Base-by-base conservation (phyloP, 2,329 filamentous ascomycete genomes). In the Grosmannia penicillata region DNA sequence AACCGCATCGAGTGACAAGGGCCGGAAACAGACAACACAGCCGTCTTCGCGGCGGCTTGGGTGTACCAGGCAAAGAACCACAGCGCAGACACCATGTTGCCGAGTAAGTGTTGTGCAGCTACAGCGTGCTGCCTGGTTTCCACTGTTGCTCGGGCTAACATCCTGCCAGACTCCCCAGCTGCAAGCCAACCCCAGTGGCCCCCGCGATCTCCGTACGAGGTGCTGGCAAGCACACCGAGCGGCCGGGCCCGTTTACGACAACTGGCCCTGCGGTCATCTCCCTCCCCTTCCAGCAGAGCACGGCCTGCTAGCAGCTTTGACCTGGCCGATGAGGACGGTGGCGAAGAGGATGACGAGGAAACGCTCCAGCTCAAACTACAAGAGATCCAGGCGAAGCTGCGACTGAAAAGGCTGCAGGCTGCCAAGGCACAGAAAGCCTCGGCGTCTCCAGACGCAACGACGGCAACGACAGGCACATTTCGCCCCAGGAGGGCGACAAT, bases 351-450 rank as follows among this genome's bases (percentile, higher is more conserved):
- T 7, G 87, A 93, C 48, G 89, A 95, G 56, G 87, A 96, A 62
- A 93, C 77, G 1, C 61, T 96, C 25, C 75, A 93, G 52, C 62
- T 98, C 45, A 78, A 93, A 54, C 63, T 96, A 6, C 78, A 87
- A 46, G 85, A 83, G 39, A 93, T 98, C 42, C 79, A 96, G 56
- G 85, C 87, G 7, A 78, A 81, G 43, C 61, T 96, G 37, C 91
- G 80, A 57, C 59, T 96, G 46, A 96, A 95, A 58, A 86, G 80
- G 52, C 62, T 96, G 13, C 82, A 91, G 55, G 78, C 78, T 52
- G 58, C 72, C 55, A 73, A 67, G 52, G 42, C 43, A 3, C 25
- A 27, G 18, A 36, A 36, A 19, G 32, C 26, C 1, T 29, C 35
- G 14, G 38, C 45, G n/a, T 36, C 44, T 33, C 30, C 18, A 18